A percentile compares a stretch with the other conserved stretches of the same genome.
These are phyloP conservation scores for Chlorella sp. DNA, from an alignment of 139 green algal genomes.

Conservation along the genomic window DNA sequence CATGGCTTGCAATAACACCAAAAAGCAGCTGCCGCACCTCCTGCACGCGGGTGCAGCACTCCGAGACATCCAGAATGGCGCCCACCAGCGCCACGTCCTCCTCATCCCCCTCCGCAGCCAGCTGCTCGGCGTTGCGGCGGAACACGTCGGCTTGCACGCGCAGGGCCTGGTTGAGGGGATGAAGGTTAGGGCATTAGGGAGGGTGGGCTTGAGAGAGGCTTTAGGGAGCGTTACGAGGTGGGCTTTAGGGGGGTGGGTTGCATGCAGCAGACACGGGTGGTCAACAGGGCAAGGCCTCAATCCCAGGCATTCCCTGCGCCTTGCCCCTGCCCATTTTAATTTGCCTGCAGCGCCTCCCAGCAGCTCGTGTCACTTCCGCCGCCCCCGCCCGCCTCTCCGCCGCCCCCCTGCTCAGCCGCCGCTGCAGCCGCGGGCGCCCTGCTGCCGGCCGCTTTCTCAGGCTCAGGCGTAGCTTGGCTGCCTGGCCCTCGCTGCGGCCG, in stretches of 20 bases:
- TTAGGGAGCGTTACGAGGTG: too few species aligned
- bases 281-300: too few species aligned
- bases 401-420: neutral
- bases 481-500: neutral
- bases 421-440: neutral
- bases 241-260: too few species aligned
- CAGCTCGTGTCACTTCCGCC: slow-evolving; percentile 13
- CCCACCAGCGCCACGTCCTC: slow-evolving; percentile 33
- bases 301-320: too few species aligned
- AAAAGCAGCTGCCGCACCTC: neutral
- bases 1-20: neutral
- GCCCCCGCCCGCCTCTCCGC: too few species aligned
- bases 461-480: neutral
- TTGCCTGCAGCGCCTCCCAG: slow-evolving; percentile 23
- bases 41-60: slow-evolving; percentile 26
- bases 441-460: too few species aligned
- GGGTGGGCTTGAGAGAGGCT: too few species aligned
- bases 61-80: slow-evolving; percentile 26
- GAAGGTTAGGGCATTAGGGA: too few species aligned
- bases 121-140: slow-evolving; percentile 25
- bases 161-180: slow-evolving; percentile 19
- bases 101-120: slow-evolving; percentile 23
- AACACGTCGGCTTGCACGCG: slow-evolving; percentile 37
- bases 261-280: too few species aligned
- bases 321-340: too few species aligned